A percentile compares a stretch with the other conserved stretches of the same genome.
Conservation (phyloP, 345 rosid genomes). For the Salix koriyanagi region DNA sequence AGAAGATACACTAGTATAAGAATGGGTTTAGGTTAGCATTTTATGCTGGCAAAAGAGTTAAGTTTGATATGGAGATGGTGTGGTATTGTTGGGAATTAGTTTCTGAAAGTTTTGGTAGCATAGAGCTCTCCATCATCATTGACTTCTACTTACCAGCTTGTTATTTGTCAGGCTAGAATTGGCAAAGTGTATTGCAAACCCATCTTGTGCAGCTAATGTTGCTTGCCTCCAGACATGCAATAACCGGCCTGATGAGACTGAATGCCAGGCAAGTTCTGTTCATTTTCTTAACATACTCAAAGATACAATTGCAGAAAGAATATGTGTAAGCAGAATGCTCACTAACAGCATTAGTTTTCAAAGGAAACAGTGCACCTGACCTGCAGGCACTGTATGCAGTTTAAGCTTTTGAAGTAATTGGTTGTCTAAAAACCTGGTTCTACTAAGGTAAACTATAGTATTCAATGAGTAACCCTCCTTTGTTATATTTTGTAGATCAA, state of each 20-base stretch:
- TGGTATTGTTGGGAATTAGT: background rate
- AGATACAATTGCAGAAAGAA: background rate
- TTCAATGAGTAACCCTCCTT: background rate
- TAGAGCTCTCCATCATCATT: background rate
- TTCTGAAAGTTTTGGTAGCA: background rate
- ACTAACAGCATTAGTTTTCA: background rate
- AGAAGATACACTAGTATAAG: background rate
- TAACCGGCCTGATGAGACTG: conserved; percentile 87
- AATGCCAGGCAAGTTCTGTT: conserved; percentile 72
- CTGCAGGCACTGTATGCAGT: background rate
- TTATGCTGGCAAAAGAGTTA: no score
- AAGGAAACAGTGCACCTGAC: background rate
- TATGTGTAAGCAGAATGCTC: background rate
- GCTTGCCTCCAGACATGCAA: conserved; percentile 97
- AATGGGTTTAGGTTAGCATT: background rate
- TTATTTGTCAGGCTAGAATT: conserved; percentile 66
- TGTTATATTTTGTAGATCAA: conserved; percentile 49
- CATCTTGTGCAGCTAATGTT: conserved; percentile 86
- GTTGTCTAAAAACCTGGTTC: background rate
- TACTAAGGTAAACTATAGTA: background rate
- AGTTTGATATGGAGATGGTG: background rate
- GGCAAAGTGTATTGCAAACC: conserved; percentile 84
- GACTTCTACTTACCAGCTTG: conserved; percentile 1
- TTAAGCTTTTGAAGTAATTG: background rate
- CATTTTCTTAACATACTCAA: background rate